Evolutionary conservation across 176 grass and related monocot species (phyloP), one percentile per base, ranked within the genome.

Genomic region (Tillandsia leiboldiana): DNA sequence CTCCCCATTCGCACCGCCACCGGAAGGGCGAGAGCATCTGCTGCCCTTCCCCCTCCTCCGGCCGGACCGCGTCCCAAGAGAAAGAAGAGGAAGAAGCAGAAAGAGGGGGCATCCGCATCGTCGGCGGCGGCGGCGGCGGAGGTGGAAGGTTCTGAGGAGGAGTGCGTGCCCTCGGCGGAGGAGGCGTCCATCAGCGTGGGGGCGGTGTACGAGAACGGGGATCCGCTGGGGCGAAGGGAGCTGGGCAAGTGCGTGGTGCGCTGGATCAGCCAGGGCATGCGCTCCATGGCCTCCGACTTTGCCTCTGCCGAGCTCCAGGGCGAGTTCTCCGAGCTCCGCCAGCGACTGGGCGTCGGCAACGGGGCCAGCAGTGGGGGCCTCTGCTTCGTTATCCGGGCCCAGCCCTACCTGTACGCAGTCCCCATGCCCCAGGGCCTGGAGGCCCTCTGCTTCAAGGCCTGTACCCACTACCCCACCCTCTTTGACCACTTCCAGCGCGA

Each of bases 401-500:
- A 89, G 18, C 89, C 81, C 33, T 79, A 87, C 72, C 77, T 96
- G 50, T 89, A 81, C 22, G 79, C 89, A 10, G 73, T 90, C 11
- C 93, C 93, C 47, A 92, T 92, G 88, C 89, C 93, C 18, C 80
- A 92, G 74, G 93, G 93, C 14, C 88, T 90, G 5, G 93, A 96
- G 79, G 73, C 89, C 17, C 81, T 96, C 58, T 96, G 93, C 71
- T 83, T 96, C 83, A 96, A 96, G 81, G 89, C 89, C 49, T 92
- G 86, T 71, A 90, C 89, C 12, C 93, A 96, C 82, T 90, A 92
- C 53, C 93, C 89, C 18, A 96, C 93, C 22, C 86, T 92, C 17
- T 92, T 90, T 53, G 86, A 96, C 68, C 93, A 92, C 75, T 96
- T 96, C 79, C 93, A 96, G 74, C 79, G 86, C 4, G 93, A 92